Conservation (phyloP, 371 early-diverging fungal genomes). For the Rhizopus sp. region DNA sequence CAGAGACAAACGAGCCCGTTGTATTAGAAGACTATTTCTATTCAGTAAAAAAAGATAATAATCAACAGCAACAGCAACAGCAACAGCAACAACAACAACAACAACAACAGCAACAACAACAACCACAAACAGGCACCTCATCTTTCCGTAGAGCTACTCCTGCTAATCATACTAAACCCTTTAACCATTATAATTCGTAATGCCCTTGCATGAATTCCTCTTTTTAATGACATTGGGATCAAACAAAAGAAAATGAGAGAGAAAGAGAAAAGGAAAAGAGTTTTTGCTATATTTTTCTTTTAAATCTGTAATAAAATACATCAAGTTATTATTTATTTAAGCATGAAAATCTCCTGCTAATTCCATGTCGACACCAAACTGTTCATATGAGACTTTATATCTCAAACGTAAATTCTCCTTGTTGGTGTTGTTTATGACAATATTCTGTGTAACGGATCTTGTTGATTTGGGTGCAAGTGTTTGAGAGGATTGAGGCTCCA, state of each 20-base stretch:
- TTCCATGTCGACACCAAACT: slow-evolving; percentile 75
- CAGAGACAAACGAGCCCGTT: no score
- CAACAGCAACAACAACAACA: neutral
- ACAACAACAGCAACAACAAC: no score
- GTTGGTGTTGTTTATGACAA: slow-evolving; percentile 59
- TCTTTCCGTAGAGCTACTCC: slow-evolving; percentile 5
- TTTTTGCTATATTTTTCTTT: no score
- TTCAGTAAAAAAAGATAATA: neutral
- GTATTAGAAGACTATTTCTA: no score
- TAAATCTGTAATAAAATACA: neutral
- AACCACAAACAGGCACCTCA: neutral
- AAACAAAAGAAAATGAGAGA: no score
- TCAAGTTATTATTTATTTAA: slow-evolving; percentile 4
- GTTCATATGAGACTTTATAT: slow-evolving; percentile 70
- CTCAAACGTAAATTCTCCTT: slow-evolving; percentile 60
- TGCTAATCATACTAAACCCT: neutral
- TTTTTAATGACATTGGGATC: no score
- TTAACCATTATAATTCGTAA: neutral
- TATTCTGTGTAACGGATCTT: slow-evolving; percentile 56
- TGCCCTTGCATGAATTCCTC: neutral
- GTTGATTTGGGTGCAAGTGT: slow-evolving; percentile 62
- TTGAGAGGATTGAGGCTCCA: slow-evolving; percentile 67
- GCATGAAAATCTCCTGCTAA: slow-evolving; percentile 60
- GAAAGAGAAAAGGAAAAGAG: no score
- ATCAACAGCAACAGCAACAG: neutral